These are phyloP conservation scores for Stachybotrys echinatus DNA, from an alignment of 2,329 filamentous ascomycete genomes.

Conservation along the genomic window DNA sequence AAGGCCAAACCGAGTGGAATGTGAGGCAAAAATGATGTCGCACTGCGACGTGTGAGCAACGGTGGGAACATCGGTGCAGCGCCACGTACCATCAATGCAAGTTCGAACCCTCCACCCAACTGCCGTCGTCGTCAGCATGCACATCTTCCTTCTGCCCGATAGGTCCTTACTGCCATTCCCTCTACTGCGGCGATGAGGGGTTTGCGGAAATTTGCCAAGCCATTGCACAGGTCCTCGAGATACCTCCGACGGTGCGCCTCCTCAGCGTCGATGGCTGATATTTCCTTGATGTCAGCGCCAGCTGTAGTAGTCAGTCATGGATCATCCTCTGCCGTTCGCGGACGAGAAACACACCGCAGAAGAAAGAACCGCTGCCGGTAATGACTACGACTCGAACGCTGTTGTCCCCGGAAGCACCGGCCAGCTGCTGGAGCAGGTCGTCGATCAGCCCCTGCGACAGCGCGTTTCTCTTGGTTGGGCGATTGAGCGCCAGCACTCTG, in stretches of 20 bases:
- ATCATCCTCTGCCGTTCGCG: not conserved
- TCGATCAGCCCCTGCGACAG: conserved; percentile 45
- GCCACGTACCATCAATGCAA: conserved; percentile 36
- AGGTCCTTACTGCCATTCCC: conserved; percentile 40
- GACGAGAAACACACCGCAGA: conserved; percentile 27
- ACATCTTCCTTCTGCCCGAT: not conserved
- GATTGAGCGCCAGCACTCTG: conserved; percentile 44
- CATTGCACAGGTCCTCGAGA: conserved; percentile 34
- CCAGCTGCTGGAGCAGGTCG: conserved; percentile 29
- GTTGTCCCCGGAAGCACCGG: conserved; percentile 14
- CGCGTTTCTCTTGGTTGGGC: conserved; percentile 53
- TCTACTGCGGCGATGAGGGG: conserved; percentile 44
- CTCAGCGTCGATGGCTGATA: conserved; percentile 24
- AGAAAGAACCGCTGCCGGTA: conserved; percentile 28
- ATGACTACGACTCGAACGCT: conserved; percentile 30
- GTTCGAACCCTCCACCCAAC: conserved; percentile 46
- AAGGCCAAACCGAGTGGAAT: conserved; percentile 29
- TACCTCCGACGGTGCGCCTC: conserved; percentile 25
- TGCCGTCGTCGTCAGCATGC: conserved; percentile 13
- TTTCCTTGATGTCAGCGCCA: conserved; percentile 30
- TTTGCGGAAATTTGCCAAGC: conserved; percentile 30
- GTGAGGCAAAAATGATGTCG: conserved; percentile 31
- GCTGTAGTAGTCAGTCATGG: conserved; percentile 16
- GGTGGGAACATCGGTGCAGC: too few relatives aligned
- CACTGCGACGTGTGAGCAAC: conserved; percentile 20